Evolutionary conservation across 257 asterid species (phyloP), one percentile per base, ranked within the genome.

Genomic region (Jacaranda copaia): DNA sequence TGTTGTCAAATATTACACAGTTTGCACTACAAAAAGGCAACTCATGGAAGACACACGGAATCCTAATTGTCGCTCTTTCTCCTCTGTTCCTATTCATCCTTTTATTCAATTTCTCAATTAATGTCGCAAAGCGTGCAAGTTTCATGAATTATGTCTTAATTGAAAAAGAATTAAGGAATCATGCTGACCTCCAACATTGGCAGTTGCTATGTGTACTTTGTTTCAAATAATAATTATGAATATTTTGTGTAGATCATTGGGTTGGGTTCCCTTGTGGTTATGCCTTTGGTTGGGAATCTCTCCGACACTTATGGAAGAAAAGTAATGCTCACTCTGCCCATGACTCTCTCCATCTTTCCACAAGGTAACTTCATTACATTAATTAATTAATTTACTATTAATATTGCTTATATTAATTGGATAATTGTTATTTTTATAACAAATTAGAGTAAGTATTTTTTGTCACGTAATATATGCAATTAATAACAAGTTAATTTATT

Each of bases 281-380:
- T 94, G 98, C 98, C 98, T 0, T 52, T 92, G 82, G 87, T 94
- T 53, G 98, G 98, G 76, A 92, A 90, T 77, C 88, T 94, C 3
- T 94, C 98, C 16, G 97, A 94, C 88, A 86, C 83, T 4, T 86
- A 87, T 68, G 98, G 98, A 65, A 90, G 98, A 80, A 94, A 94
- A 89, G 60, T 85, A 57, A 81, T 90, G 90, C 94, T 92, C 76
- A 94, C 97, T 0, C 38, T 92, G 52, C 97, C 97, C 36, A 88
- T 92, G 88, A 82, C 89, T 56, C 97, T 94, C 56, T 80, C 92
- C 63, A 78, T 94, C 68, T 85, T 92, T 57, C 97, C 98, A 19
- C 82, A 89, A 16, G 88, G 98, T 91, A 84, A 53, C 38, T 25
- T 68, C 8, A 7, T 13, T 43, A 10, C 16, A 42, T 38, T n/a